Base-by-base conservation (phyloP, 306 rosid species). In the Castanospermum australe region DNA sequence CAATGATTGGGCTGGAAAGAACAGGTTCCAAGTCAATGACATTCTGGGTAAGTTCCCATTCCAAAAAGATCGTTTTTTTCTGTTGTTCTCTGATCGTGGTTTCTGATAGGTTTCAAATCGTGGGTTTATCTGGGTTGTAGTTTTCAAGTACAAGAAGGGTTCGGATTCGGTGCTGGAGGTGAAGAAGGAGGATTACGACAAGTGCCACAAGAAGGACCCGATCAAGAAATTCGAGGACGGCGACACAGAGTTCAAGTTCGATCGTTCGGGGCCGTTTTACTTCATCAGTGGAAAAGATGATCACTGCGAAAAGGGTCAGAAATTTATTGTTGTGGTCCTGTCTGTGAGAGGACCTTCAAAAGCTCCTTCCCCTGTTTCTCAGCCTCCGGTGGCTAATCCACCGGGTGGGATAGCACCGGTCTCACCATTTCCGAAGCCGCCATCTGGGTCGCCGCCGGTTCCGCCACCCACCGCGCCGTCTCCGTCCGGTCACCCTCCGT, bases 81-180 rank as follows among this genome's bases (percentile, higher is more conserved):
- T n/a, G 3, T 8, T 15, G 0, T 33, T 21, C 0, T 1, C 5
- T n/a, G 0, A 5, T 17, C 6, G 5, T 3, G 4, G 0, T 35
- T 73, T 48, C 2, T 44, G 5, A 45, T 30, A 42, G 10, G 44
- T 48, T 48, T 10, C 0, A 9, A n/a, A 30, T 6, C 28, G 30
- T 48, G 56, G 75, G 78, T 77, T 4, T 47, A 4, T 71, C 6
- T 3, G 47, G 13, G 0, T 39, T 28, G 4, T 17, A 94, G 99
- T 89, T 71, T 95, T 95, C 39, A 92, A 90, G 81, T 92, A 92
- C 83, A 75, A 79, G 54, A 89, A 85, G 77, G 99, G 95, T 1
- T 73, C 87, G 28, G 91, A 95, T 5, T 95, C 97, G 0, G 97
- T 95, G 75, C 70, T 91, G 84, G 83, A 82, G 55, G 99, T 95